phyloP scores from a whole-genome alignment of 2,329 filamentous ascomycete genomes.

The Aureobasidium sp. region DNA sequence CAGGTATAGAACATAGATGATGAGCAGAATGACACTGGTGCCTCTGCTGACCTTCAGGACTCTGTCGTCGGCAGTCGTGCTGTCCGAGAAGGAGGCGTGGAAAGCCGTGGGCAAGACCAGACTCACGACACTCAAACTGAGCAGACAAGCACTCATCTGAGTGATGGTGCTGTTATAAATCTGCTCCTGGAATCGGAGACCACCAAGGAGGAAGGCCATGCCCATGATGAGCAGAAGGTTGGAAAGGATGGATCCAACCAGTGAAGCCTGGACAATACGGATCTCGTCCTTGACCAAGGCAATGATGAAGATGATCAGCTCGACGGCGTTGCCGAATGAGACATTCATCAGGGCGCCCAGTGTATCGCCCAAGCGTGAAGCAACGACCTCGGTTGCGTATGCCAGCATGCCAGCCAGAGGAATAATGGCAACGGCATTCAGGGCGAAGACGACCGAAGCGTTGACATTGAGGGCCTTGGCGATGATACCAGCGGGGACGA shows the following conservation, averaged over 20 bases:
- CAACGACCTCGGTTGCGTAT: slow-evolving; percentile 45
- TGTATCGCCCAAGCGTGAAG: slow-evolving; percentile 42
- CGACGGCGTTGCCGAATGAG: slow-evolving; percentile 47
- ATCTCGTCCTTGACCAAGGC: slow-evolving; percentile 77
- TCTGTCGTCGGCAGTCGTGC: slow-evolving; percentile 54
- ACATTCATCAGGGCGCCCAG: slow-evolving; percentile 46
- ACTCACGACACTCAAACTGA: slow-evolving; percentile 86
- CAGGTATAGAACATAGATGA: slow-evolving; percentile 78
- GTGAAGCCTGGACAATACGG: slow-evolving; percentile 81
- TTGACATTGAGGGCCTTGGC: slow-evolving; percentile 43
- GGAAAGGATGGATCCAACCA: slow-evolving; percentile 82
- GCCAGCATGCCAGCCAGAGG: slow-evolving; percentile 43
- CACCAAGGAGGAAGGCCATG: slow-evolving; percentile 85
- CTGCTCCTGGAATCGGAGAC: slow-evolving; percentile 82
- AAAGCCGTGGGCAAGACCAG: slow-evolving; percentile 81
- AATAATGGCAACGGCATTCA: slow-evolving; percentile 47
- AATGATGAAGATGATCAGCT: slow-evolving; percentile 58
- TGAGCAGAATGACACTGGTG: slow-evolving; percentile 75
- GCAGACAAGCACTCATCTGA: slow-evolving; percentile 89
- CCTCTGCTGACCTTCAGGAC: slow-evolving; percentile 82
- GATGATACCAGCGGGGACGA: slow-evolving; percentile 70
- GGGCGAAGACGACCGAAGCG: slow-evolving; percentile 41
- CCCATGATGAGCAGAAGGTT: slow-evolving; percentile 84
- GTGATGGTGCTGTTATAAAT: slow-evolving; percentile 94
- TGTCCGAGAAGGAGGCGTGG: slow-evolving; percentile 66